A percentile compares a stretch with the other conserved stretches of the same genome.
Conservation (phyloP, 345 rosid species). For the Euphorbia peplus region DNA sequence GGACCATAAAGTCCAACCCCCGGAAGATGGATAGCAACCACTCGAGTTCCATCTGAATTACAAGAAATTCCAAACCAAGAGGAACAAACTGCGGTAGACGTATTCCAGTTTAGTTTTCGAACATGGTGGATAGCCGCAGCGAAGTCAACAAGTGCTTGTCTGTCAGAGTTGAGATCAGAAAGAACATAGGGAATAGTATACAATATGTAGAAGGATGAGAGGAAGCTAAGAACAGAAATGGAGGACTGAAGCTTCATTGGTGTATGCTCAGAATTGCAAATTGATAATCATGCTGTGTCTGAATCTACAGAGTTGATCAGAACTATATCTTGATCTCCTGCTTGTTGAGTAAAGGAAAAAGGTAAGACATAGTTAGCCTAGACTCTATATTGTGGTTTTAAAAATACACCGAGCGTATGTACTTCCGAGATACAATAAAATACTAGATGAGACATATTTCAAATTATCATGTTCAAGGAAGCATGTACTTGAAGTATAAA, state of each 20-base stretch:
- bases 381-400: no score
- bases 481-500: no score
- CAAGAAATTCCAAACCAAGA: constrained; percentile 70
- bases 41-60: constrained; percentile 34
- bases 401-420: no score
- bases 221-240: constrained; percentile 23
- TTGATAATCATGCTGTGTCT: neutral
- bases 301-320: neutral
- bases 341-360: neutral
- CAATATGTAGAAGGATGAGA: constrained; percentile 17
- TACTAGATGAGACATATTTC: no score
- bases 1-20: constrained; percentile 67
- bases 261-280: neutral
- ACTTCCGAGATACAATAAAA: no score
- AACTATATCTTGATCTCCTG: neutral
- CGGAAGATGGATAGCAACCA: constrained; percentile 55
- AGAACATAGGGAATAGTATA: constrained; percentile 12
- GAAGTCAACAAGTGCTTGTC: constrained; percentile 54
- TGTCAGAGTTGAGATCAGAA: constrained; percentile 50
- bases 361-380: neutral
- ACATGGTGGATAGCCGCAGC: constrained; percentile 44
- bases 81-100: constrained; percentile 33
- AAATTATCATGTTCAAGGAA: no score
- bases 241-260: constrained; percentile 35
- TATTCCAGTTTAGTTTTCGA: constrained; percentile 57